Conservation (phyloP, 805 yeast genomes). For the Myxozyma sirexii region DNA sequence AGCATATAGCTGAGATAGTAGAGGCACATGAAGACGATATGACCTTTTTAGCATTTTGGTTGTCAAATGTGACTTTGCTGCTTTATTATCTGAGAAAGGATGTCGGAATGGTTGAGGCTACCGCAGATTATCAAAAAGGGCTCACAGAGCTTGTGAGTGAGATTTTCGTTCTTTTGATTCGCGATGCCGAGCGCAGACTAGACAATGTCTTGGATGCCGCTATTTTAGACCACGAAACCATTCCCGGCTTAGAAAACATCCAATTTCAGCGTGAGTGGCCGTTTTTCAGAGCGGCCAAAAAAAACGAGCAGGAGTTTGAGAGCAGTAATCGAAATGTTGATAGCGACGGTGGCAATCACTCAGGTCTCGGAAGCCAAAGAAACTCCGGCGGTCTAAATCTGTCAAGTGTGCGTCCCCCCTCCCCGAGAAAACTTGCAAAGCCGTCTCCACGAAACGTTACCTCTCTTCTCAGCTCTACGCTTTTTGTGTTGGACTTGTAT, state of each 20-base stretch:
- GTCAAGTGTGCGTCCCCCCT: constrained; percentile 65
- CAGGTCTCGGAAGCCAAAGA: neutral
- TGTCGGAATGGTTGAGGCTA: constrained; percentile 46
- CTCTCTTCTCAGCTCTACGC: constrained; percentile 79
- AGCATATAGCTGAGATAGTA: constrained; percentile 42
- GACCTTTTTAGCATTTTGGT: constrained; percentile 74
- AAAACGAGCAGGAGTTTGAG: neutral
- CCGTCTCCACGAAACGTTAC: constrained; percentile 67
- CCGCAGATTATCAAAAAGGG: constrained; percentile 38
- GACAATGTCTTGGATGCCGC: constrained; percentile 42
- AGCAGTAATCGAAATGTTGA: neutral
- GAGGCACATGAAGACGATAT: constrained; percentile 44
- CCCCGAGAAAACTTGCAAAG: constrained; percentile 72
- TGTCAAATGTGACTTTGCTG: constrained; percentile 73
- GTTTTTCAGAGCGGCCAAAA: constrained; percentile 48
- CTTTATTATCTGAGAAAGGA: constrained; percentile 77
- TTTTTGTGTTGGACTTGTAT: constrained; percentile 81
- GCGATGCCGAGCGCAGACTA: constrained; percentile 45
- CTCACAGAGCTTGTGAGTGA: constrained; percentile 42
- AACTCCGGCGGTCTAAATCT: neutral
- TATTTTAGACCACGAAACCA: constrained; percentile 68
- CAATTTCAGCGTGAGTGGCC: constrained; percentile 76
- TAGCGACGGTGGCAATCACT: neutral
- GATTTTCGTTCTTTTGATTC: constrained; percentile 41
- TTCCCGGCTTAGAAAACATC: constrained; percentile 78